Conservation (phyloP, 2,329 filamentous ascomycete genomes). For the Colletotrichum tofieldiae region DNA sequence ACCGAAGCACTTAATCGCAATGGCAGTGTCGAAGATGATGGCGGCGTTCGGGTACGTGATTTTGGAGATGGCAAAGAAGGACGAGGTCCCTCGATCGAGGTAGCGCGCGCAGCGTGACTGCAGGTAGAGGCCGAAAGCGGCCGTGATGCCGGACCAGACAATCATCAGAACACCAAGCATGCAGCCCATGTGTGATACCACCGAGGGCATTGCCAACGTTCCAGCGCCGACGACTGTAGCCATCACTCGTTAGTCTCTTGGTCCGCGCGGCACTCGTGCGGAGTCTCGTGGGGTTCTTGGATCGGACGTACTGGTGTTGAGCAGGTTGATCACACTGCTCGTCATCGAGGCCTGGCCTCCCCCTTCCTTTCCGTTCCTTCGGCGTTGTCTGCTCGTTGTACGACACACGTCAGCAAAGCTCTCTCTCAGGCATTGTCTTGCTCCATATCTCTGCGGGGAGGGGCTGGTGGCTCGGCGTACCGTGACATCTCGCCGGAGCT, state of each 20-base stretch:
- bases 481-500: constrained; percentile 43
- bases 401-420: constrained; percentile 30
- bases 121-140: constrained; percentile 94
- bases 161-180: constrained; percentile 87
- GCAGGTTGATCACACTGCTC: constrained; percentile 93
- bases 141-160: constrained; percentile 89
- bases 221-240: constrained; percentile 88
- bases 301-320: constrained; percentile 88
- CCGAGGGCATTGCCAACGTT: constrained; percentile 94
- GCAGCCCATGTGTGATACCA: constrained; percentile 96
- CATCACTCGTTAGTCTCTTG: constrained; percentile 38
- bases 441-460: background rate
- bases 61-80: constrained; percentile 97
- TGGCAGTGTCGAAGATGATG: constrained; percentile 94
- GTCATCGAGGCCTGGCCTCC: constrained; percentile 89
- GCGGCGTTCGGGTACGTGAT: constrained; percentile 97
- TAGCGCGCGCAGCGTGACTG: constrained; percentile 95
- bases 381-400: constrained; percentile 63
- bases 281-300: background rate
- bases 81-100: constrained; percentile 88
- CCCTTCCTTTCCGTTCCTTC: constrained; percentile 79
- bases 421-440: background rate
- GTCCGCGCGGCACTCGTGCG: background rate
- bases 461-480: constrained; percentile 29
- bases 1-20: constrained; percentile 98